A percentile compares a stretch with the other conserved stretches of the same genome.
Evolutionary conservation across 129 eudicot species (phyloP).

Genomic region (Kitagawia praeruptora): DNA sequence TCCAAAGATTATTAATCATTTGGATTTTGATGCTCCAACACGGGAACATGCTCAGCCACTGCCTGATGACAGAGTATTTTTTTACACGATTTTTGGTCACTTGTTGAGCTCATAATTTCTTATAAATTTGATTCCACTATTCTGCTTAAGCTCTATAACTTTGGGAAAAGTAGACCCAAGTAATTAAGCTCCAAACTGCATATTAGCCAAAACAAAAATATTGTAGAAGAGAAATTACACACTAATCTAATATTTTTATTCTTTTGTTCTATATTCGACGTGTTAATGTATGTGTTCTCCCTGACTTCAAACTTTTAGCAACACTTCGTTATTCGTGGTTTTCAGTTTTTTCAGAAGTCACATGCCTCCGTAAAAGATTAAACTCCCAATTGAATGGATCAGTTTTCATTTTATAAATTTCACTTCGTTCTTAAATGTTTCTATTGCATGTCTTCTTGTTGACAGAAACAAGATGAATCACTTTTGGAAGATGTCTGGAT

Average conservation of each 20-base stretch:
- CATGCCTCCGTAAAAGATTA: neutral
- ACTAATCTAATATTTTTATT: neutral
- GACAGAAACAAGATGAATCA: constrained; percentile 93
- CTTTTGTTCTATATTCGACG: neutral
- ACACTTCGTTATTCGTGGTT: neutral
- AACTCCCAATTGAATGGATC: neutral
- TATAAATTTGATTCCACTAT: neutral
- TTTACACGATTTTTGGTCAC: constrained; percentile 6
- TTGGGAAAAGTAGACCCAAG: neutral
- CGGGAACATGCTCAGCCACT: constrained; percentile 85
- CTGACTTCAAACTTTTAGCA: neutral
- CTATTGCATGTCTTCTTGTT: neutral
- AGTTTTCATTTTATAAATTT: neutral
- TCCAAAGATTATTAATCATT: constrained; percentile 54
- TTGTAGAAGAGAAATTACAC: neutral
- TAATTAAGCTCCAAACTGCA: neutral
- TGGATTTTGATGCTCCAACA: constrained; percentile 99
- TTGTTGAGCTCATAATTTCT: constrained; percentile 1
- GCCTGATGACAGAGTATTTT: constrained; percentile 76
- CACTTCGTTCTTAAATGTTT: neutral
- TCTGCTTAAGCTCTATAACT: neutral
- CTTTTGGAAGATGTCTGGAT: constrained; percentile 96
- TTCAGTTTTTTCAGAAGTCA: neutral
- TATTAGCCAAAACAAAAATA: neutral
- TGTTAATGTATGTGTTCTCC: neutral